Evolutionary conservation across 2,329 filamentous ascomycete genomes (phyloP), one percentile per base, ranked within the genome.

Genomic region (Talaromyces verruculosus): DNA sequence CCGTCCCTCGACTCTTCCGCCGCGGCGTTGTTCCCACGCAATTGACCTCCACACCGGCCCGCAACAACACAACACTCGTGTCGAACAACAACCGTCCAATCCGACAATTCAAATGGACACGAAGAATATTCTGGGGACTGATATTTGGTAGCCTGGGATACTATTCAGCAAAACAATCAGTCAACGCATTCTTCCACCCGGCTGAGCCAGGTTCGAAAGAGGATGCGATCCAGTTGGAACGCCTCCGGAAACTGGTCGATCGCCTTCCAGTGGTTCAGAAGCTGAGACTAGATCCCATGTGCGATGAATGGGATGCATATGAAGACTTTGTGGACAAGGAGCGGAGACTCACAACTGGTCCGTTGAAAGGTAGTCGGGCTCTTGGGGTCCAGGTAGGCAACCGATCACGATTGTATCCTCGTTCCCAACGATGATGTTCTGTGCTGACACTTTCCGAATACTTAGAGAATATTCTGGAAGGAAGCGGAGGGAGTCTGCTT

Each of bases 381-480:
- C 63, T 81, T 49, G 76, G 75, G 28, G 68, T 80, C 57, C 80
- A 81, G 76, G 78, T 80, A 67, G 45, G 77, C 70, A 35, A n/a
- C 30, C 30, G n/a, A 39, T 57, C 30, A 37, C 13, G 10, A 57
- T n/a, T 30, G 13, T 7, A 33, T 11, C 3, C 33, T 57, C n/a
- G 10, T 15, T 37, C n/a, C n/a, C 8, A 11, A 37, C 5, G 51
- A 37, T 30, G 17, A n/a, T 53, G n/a, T 37, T 57, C 10, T 11
- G 10, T 30, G 30, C 53, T 57, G 19, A 57, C 53, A 30, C 17
- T 57, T 47, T 25, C 11, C 47, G n/a, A 33, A 15, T 53, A n/a
- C 25, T 58, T 85, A 91, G 80, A 83, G 85, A 71, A 78, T 90
- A 1, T 93, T 91, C 73, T 87, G 84, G 81, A 87, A 91, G 73